phyloP scores from a whole-genome alignment of 2,329 filamentous ascomycete genomes.

The Colletotrichum tropicicola region DNA sequence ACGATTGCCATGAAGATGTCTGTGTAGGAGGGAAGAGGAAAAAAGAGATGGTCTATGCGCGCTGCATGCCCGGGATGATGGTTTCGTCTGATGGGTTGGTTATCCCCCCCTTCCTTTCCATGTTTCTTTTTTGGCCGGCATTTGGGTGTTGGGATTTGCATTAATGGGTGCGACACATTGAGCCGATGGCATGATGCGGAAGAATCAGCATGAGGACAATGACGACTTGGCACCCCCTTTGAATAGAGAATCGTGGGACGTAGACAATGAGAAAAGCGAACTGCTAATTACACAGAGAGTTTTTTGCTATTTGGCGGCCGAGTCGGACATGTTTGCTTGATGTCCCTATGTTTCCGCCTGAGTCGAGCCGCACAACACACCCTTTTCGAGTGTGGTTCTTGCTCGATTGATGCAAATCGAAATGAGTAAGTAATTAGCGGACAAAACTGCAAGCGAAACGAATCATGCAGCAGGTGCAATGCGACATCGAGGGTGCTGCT shows the following conservation, averaged over 20 bases:
- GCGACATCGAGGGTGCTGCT: not conserved
- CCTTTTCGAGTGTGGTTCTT: too few relatives aligned
- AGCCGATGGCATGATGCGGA: slow-evolving; percentile 16
- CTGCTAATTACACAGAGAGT: not conserved
- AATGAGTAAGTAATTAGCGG: not conserved
- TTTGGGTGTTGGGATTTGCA: slow-evolving; percentile 24
- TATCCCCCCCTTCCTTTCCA: not conserved
- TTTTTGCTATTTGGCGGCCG: too few relatives aligned
- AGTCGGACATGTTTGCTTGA: too few relatives aligned
- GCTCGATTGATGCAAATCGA: not conserved
- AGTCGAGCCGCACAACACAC: not conserved
- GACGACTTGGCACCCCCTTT: not conserved
- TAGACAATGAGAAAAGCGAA: not conserved
- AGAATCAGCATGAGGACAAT: slow-evolving; percentile 3
- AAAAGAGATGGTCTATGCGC: not conserved
- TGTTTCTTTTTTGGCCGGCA: slow-evolving; percentile 3
- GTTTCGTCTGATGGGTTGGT: not conserved
- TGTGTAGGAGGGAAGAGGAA: slow-evolving; percentile 60
- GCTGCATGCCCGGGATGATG: not conserved
- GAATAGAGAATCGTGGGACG: not conserved
- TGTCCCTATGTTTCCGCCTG: too few relatives aligned
- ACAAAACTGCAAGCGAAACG: not conserved
- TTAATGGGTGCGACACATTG: slow-evolving; percentile 20
- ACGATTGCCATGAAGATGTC: slow-evolving; percentile 99
- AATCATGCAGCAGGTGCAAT: not conserved